Evolutionary conservation across 2,329 filamentous ascomycete genomes (phyloP), one percentile per base, ranked within the genome.

Genomic region (Alternaria sp.): DNA sequence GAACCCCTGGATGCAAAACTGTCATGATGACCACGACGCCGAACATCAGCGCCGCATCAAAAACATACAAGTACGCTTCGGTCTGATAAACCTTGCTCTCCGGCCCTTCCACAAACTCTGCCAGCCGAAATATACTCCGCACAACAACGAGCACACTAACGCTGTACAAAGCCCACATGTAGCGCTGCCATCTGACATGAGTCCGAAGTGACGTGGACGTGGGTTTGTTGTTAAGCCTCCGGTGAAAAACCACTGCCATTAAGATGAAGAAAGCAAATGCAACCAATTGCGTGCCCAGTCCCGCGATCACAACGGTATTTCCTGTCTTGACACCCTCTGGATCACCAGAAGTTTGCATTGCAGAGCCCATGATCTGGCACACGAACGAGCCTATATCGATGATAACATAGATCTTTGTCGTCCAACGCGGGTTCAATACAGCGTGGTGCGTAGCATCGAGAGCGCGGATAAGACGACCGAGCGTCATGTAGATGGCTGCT

Each of bases 401-500:
- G 20, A 69, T 11, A 12, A 72, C 60, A 49, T 67, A 71, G 20
- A 67, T 54, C 18, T 68, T 71, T 2, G 67, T 67, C 1, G 61
- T 64, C 64, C 80, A 81, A 0, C 66, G 74, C 3, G 74, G 63
- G 0, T 73, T 69, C 43, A 84, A 77, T 25, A 82, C 62, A 2
- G 80, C 75, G 57, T 74, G 71, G 11, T 74, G 54, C 38, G 80
- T 79, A 18, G 71, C 82, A 10, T 78, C 67, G 12, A 81, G 70
- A 40, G 73, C 66, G 20, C 74, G 70, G 38, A 83, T 80, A 50
- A 84, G 70, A 3, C 83, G 80, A 5, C 80, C 81, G 1, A 84
- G 75, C 12, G 76, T 71, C 82, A 85, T 85, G 71, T 85, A 84
- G 43, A 84, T 79, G 0, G 79, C 78, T 10, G 83, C 83, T n/a